phyloP scores from a whole-genome alignment of 495 filamentous ascomycete species.

The Halenospora varia region DNA sequence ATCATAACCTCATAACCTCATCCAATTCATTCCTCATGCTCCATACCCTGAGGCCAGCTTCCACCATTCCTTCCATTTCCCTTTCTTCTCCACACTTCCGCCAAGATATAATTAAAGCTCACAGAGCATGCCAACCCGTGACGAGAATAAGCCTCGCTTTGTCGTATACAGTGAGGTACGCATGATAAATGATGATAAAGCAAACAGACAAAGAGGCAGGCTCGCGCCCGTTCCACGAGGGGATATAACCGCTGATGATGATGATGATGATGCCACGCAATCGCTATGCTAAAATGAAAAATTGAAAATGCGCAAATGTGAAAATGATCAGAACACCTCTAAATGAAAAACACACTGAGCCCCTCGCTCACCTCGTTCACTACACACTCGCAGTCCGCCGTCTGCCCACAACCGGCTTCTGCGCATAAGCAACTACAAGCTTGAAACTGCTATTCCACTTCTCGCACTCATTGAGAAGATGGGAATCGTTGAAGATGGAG shows the following conservation, averaged over 20 bases:
- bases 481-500: conserved; percentile 72
- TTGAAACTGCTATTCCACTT: conserved; percentile 82
- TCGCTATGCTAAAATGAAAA: neutral
- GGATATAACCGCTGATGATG: neutral
- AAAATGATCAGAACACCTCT: neutral
- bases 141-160: no score
- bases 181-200: neutral
- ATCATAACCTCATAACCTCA: neutral
- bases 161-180: neutral
- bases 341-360: neutral
- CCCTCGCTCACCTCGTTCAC: no score
- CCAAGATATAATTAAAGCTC: neutral
- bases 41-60: neutral
- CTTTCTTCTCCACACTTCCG: neutral
- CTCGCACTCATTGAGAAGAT: conserved; percentile 79
- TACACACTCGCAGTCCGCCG: conserved; percentile 44
- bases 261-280: neutral
- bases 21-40: no score
- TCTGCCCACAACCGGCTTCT: conserved; percentile 62
- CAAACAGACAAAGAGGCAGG: neutral
- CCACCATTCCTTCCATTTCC: neutral
- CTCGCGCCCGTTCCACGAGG: neutral
- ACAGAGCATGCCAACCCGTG: conserved; percentile 1
- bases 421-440: conserved; percentile 85
- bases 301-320: neutral